Conservation (phyloP, 163 green algal genomes). For the Scenedesmus sp. region DNA sequence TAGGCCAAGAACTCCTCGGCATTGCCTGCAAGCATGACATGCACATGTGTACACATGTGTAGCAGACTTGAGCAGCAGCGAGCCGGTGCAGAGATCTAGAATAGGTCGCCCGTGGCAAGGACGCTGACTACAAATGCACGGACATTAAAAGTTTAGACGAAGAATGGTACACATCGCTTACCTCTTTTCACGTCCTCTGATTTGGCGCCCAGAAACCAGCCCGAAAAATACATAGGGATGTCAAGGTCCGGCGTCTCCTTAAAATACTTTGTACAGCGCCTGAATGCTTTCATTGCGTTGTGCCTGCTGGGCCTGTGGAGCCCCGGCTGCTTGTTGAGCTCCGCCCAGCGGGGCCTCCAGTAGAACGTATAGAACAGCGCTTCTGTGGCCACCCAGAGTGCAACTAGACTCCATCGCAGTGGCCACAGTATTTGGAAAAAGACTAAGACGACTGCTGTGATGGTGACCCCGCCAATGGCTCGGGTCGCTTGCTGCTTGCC, state of each 20-base stretch:
- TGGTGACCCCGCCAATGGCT: neutral
- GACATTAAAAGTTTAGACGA: neutral
- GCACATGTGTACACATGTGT: neutral
- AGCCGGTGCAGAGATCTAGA: neutral
- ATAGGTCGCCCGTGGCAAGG: neutral
- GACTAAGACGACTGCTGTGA: neutral
- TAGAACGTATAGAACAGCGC: conserved; percentile 37
- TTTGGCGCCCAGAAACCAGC: conserved; percentile 48
- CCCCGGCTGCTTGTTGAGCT: conserved; percentile 26
- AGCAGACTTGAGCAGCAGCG: neutral
- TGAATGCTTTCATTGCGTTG: conserved; percentile 41
- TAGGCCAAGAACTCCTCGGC: conserved; percentile 52
- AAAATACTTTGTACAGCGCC: neutral
- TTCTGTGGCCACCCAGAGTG: conserved; percentile 37
- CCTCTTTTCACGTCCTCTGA: conserved; percentile 40
- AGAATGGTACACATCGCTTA: conserved; percentile 25
- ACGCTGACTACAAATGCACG: neutral
- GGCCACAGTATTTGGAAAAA: conserved; percentile 41
- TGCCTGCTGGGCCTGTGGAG: conserved; percentile 17
- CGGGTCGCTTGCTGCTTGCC: no score
- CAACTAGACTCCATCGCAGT: conserved; percentile 28
- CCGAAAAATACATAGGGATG: conserved; percentile 28
- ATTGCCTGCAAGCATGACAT: conserved; percentile 30
- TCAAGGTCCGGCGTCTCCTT: neutral
- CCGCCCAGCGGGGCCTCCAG: conserved; percentile 35